These are phyloP conservation scores for Chlamydomonas eustigma DNA, from an alignment of 139 green algal genomes.

Conservation along the genomic window DNA sequence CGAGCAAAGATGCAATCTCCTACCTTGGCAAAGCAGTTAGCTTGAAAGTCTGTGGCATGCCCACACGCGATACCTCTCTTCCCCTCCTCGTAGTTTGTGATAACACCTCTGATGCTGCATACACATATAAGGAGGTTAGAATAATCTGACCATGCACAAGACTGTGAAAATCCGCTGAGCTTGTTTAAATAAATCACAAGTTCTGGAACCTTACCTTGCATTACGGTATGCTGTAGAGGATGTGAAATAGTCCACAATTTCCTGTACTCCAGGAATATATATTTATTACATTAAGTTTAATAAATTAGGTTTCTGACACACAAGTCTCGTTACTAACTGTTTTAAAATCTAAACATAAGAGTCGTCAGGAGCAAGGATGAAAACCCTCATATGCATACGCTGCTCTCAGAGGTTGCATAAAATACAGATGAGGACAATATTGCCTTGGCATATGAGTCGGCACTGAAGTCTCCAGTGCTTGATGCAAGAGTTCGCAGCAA, in stretches of 20 bases:
- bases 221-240: conserved; percentile 13
- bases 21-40: conserved; percentile 45
- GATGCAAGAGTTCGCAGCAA: conserved; percentile 36
- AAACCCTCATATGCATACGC: too few species aligned
- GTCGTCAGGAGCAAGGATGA: too few species aligned
- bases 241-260: conserved; percentile 8
- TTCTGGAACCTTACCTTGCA: neutral
- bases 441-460: too few species aligned
- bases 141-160: neutral
- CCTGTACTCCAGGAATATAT: too few species aligned
- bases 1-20: too few species aligned
- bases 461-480: too few species aligned
- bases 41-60: conserved; percentile 43
- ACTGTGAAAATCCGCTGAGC: neutral
- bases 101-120: neutral
- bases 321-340: too few species aligned
- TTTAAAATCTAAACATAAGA: too few species aligned
- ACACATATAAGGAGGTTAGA: neutral
- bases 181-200: neutral
- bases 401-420: too few species aligned
- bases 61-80: conserved; percentile 29
- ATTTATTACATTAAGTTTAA: too few species aligned
- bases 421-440: too few species aligned
- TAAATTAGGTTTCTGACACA: too few species aligned
- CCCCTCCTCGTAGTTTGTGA: conserved; percentile 13